Percentiles rank a stretch among this genome's conserved stretches.
phyloP scores from a whole-genome alignment of 768 basidiomycete species.

The Ramaria sp. region DNA sequence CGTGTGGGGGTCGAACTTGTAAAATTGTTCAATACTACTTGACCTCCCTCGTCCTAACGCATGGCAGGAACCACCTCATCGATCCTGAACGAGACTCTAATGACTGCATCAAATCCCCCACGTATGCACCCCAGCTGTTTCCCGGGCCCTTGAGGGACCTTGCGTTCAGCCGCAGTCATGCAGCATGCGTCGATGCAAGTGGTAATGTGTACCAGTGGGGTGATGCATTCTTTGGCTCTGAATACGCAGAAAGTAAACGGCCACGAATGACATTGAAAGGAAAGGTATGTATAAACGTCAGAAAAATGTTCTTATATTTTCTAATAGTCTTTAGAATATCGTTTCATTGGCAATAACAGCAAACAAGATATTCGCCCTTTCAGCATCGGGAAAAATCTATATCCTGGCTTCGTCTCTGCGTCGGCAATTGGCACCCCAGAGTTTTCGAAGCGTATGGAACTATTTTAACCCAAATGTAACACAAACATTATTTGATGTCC shows the following conservation, averaged over 20 bases:
- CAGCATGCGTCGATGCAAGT: conserved; percentile 64
- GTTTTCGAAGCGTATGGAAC: conserved; percentile 12
- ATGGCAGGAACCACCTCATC: conserved; percentile 34
- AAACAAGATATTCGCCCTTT: conserved; percentile 60
- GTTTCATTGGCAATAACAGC: conserved; percentile 30
- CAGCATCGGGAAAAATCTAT: conserved; percentile 66
- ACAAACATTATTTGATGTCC: conserved; percentile 28
- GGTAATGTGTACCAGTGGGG: conserved; percentile 88
- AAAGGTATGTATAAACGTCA: conserved; percentile 35
- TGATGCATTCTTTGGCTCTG: conserved; percentile 39
- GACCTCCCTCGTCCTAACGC: background rate
- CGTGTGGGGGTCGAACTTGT: conserved; percentile 74
- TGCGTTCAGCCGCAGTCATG: conserved; percentile 52
- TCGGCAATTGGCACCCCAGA: conserved; percentile 33
- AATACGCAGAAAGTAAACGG: conserved; percentile 15
- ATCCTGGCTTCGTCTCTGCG: conserved; percentile 43
- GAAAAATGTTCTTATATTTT: background rate
- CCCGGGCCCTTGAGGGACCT: conserved; percentile 65
- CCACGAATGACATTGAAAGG: conserved; percentile 51
- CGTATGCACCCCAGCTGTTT: conserved; percentile 45
- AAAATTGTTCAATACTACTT: conserved; percentile 14
- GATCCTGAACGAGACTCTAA: conserved; percentile 27
- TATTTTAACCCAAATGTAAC: conserved; percentile 19
- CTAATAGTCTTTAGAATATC: conserved; percentile 47
- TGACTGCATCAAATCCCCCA: conserved; percentile 38